phyloP scores from a whole-genome alignment of 2,329 filamentous ascomycete species.

The Ceratocystis colombiana region DNA sequence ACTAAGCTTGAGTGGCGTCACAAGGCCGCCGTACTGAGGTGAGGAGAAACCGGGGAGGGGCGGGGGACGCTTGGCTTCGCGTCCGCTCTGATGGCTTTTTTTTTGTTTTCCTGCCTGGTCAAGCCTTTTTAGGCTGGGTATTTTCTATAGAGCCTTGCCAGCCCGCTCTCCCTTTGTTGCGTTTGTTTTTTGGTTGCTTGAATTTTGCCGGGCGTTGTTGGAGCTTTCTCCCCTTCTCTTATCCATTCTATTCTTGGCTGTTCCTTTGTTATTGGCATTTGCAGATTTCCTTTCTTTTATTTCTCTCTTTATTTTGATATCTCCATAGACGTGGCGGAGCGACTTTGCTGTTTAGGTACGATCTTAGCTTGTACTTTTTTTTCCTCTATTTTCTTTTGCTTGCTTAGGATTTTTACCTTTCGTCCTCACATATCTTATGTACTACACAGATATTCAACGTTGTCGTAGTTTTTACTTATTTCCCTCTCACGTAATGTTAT shows the following conservation, averaged over 20 bases:
- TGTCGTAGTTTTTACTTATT: too few species aligned
- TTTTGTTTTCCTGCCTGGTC: background rate
- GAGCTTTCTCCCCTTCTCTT: too few species aligned
- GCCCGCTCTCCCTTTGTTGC: too few species aligned
- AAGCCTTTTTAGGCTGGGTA: too few species aligned
- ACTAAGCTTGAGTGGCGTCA: slow-evolving; percentile 38
- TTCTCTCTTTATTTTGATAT: slow-evolving; percentile 12
- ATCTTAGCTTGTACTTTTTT: background rate
- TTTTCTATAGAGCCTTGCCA: too few species aligned
- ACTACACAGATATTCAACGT: too few species aligned
- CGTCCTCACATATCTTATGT: background rate
- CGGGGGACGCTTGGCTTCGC: background rate
- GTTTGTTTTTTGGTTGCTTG: too few species aligned
- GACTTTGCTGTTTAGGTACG: background rate
- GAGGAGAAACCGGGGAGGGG: slow-evolving; percentile 24
- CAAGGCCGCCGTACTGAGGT: slow-evolving; percentile 41
- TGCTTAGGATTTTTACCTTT: too few species aligned
- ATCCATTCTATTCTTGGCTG: background rate
- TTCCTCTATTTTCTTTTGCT: background rate
- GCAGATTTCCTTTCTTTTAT: slow-evolving; percentile 10
- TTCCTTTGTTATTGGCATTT: background rate
- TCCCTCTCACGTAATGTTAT: too few species aligned
- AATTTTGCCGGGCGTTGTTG: too few species aligned
- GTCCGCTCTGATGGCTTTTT: background rate
- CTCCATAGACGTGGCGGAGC: slow-evolving; percentile 9